Base-by-base conservation (phyloP, 2,329 filamentous ascomycete species). In the Lasiodiplodia citricola region DNA sequence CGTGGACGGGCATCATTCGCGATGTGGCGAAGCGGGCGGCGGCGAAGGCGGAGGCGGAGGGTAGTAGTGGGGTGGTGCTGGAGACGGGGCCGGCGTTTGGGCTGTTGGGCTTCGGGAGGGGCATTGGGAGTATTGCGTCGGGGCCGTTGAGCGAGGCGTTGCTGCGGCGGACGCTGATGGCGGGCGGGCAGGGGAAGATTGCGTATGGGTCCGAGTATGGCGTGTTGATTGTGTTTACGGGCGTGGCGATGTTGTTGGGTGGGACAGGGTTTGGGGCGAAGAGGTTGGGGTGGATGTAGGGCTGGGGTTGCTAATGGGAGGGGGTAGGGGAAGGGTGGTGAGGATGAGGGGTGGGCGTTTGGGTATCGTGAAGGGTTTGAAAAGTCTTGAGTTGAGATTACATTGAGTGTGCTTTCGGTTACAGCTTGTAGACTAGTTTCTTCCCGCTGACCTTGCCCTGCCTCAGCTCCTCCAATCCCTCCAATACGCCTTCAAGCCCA, bases 71-170 rank as follows among this genome's bases (percentile, higher is more conserved):
- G 18, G 74, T 76, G 23, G 66, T 77, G 7, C 14, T 55, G 1
- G 85, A 87, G 54, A 76, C 82, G 3, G 83, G 83, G 0, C 80
- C 86, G 67, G 77, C 86, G 0, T 83, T 85, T 67, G 81, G 79
- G 0, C 72, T 83, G 14, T 75, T 87, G 69, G 78, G 78, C 2
- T 80, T 81, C 3, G 84, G 84, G 0, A 79, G 83, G 16, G 85
- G 84, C 0, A 78, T 87, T 44, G 85, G 85, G 1, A 83, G 82
- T 73, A 79, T 86, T 3, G 78, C 83, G 3, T 80, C 78, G 68
- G 85, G 85, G 2, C 84, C 85, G 0, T 70, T 86, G 67, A 86
- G 83, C 69, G 83, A 84, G 63, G 78, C 75, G n/a, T 69, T 83
- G 58, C 62, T 83, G 23, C 6, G 25, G 13, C 6, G 21, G 51